Evolutionary conservation across 1,139 yeast species (phyloP), one percentile per base, ranked within the genome.

Genomic region (Taphrina confusa): DNA sequence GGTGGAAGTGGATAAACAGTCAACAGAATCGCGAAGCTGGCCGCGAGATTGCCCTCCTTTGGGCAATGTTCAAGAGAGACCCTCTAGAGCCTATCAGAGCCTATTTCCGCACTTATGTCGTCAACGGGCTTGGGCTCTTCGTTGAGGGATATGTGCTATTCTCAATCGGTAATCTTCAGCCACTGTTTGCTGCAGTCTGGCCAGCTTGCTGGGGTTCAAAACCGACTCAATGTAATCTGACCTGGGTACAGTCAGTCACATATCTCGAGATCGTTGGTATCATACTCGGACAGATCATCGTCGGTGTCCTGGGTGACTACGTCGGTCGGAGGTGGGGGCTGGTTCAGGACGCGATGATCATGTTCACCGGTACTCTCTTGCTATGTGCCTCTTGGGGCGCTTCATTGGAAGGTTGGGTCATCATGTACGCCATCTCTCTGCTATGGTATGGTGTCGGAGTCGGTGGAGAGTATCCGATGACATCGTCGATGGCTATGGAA

Each of bases 381-480:
- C 86, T 90, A 82, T 87, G 88, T 68, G 75, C 79, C 54, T 65
- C 72, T 60, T 73, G 75, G 76, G 76, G 76, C 56, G 65, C 68
- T 9, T 30, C 69, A n/a, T 70, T 73, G 52, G 67, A 73, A 62
- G 74, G 77, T 60, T 71, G 75, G 76, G 71, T 74, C 63, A 68
- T 73, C 68, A 71, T 95, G 95, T 64, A 87, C 89, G 70, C 78
- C 82, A 71, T 77, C 87, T 71, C 96, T 82, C 79, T 71, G 66
- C 72, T 69, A 66, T 70, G 69, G 69, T 73, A 70, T 70, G 73
- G 87, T 85, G 80, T 91, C 68, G 97, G 97, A 83, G 92, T 91
- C 70, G 97, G 97, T 78, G 97, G 97, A 79, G 97, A 91, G 76
- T 91, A 91, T 76, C 97, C 97, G 70, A 82, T 91, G 76, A 89